phyloP scores from a whole-genome alignment of 108 stramenopile genomes.

The Nannochloropsis granulata region DNA sequence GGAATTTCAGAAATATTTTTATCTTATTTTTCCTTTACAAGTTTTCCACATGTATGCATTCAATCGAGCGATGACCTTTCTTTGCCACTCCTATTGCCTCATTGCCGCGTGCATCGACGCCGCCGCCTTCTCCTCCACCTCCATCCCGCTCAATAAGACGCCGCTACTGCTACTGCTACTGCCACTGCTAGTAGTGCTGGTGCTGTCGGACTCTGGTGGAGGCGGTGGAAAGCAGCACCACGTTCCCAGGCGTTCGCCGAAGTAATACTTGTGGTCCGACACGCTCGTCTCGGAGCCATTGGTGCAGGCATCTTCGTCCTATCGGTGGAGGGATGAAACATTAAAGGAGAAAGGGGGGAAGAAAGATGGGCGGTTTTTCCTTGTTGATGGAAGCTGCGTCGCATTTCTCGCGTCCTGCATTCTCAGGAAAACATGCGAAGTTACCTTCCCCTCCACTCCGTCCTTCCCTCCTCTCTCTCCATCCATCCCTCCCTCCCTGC shows the following conservation, averaged over 20 bases:
- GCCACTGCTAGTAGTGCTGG: too few relatives aligned
- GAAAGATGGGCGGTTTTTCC: not conserved
- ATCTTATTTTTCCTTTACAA: too few relatives aligned
- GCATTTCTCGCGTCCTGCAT: not conserved
- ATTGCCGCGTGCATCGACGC: too few relatives aligned
- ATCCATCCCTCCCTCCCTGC: not conserved
- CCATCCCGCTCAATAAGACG: too few relatives aligned
- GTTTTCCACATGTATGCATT: too few relatives aligned
- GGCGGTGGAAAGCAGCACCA: not conserved
- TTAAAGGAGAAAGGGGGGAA: not conserved
- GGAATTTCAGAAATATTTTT: too few relatives aligned
- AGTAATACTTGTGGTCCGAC: conserved; percentile 12
- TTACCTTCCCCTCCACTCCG: not conserved
- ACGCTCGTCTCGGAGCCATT: conserved; percentile 6
- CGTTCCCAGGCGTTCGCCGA: not conserved
- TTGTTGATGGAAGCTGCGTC: not conserved
- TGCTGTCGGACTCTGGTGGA: not conserved
- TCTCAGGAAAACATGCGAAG: not conserved
- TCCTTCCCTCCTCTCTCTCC: not conserved
- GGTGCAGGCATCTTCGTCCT: not conserved
- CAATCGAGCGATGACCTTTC: too few relatives aligned
- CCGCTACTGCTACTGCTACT: too few relatives aligned
- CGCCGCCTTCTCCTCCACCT: too few relatives aligned
- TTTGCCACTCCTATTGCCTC: too few relatives aligned
- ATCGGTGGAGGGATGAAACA: not conserved